phyloP scores from a whole-genome alignment of 2,329 filamentous ascomycete genomes.

The Stachybotrys chlorohalonatus region DNA sequence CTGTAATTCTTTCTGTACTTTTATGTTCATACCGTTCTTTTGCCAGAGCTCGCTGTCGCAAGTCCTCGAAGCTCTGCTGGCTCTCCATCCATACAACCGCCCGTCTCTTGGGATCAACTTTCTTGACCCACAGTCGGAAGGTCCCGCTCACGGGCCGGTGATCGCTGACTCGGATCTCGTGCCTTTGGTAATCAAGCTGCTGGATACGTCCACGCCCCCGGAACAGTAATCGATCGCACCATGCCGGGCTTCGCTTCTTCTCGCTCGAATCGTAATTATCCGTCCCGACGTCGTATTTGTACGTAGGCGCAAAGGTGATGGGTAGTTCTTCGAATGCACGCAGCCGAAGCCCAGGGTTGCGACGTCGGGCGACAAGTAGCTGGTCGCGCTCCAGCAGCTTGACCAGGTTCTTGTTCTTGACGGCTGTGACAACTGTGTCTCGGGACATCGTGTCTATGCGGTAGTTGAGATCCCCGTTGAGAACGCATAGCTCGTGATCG shows the following conservation, averaged over 20 bases:
- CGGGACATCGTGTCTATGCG: conserved; percentile 96
- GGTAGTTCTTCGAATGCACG: conserved; percentile 84
- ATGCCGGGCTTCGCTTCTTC: conserved; percentile 87
- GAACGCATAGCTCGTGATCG: conserved; percentile 93
- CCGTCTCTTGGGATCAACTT: conserved; percentile 59
- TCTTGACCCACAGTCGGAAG: conserved; percentile 80
- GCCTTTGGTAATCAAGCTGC: conserved; percentile 78
- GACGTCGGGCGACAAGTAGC: conserved; percentile 76
- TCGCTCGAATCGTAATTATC: conserved; percentile 92
- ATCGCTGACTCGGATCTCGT: conserved; percentile 86
- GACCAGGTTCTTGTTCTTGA: conserved; percentile 69
- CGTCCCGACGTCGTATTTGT: conserved; percentile 96
- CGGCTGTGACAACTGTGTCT: conserved; percentile 79
- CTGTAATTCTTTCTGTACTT: not conserved
- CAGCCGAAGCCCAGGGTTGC: conserved; percentile 82
- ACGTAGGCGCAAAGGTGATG: conserved; percentile 89
- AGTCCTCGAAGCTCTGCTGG: conserved; percentile 63
- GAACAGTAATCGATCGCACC: conserved; percentile 93
- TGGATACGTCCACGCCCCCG: conserved; percentile 72
- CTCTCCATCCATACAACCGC: conserved; percentile 62
- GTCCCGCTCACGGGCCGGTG: conserved; percentile 84
- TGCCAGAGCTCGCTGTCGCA: conserved; percentile 57
- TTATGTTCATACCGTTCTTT: conserved; percentile 64
- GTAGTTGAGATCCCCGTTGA: conserved; percentile 97
- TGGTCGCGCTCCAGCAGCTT: conserved; percentile 93